Evolutionary conservation across 441 rosid species (phyloP).

Genomic region (Syzygium syzygioides): DNA sequence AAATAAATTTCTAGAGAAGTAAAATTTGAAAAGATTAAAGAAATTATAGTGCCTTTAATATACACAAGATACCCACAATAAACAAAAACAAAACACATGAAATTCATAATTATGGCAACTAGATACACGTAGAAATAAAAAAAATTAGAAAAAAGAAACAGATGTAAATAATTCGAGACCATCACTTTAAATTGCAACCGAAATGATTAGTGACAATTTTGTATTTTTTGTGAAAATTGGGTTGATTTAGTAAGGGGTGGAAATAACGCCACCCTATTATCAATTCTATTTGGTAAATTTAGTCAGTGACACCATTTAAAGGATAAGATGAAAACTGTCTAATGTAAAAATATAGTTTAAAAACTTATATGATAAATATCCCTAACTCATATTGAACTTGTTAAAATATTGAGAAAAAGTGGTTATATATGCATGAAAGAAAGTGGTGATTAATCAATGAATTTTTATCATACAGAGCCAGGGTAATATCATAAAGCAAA

Average conservation of each 20-base stretch:
- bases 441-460: accelerated
- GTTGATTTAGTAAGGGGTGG: neutral
- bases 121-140: neutral
- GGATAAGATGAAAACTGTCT: neutral
- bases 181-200: neutral
- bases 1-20: neutral
- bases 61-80: neutral
- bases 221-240: neutral
- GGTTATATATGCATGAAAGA: neutral
- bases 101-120: neutral
- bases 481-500: neutral
- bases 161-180: neutral
- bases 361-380: neutral
- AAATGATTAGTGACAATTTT: neutral
- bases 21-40: neutral
- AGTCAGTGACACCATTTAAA: neutral
- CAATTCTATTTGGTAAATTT: neutral
- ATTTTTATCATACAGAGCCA: neutral
- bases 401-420: neutral
- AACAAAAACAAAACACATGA: neutral
- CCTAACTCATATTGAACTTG: neutral
- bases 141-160: neutral
- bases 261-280: neutral
- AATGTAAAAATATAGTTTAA: neutral
- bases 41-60: neutral